Evolutionary conservation across 1,284 basidiomycete genomes (phyloP), one percentile per base, ranked within the genome.

Genomic region (Ustilago sp.): DNA sequence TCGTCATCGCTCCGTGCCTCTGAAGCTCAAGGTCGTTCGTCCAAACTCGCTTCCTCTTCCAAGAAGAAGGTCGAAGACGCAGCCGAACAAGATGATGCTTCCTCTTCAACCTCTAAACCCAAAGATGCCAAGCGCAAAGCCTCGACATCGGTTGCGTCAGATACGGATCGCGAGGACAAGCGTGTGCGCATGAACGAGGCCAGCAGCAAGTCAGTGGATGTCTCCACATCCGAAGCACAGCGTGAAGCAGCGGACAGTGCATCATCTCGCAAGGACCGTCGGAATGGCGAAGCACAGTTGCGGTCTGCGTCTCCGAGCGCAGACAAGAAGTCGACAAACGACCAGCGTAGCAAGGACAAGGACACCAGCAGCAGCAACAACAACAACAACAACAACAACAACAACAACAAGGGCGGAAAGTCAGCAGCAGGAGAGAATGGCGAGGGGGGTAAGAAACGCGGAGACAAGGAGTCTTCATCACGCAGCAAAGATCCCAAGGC

Each of bases 361-460:
- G 71, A 69, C 23, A 11, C 39, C 8, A 60, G 45, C 60, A 69
- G 62, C 58, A 74, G 69, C 35, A 69, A 56, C 60, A 74, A 63
- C 32, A 23, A 23, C 23, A 69, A 59, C 35, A 69, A 56, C 60
- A 74, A 63, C 32, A 23, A 23, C 23, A 69, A 59, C 60, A 74
- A 63, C 32, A 78, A 80, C 66, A 80, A 79, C 68, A 79, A 79
- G 56, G 71, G 65, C 11, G 68, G 68, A 59, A 77, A 77, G 67
- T 74, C 64, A 9, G 34, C 68, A 32, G 71, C 68, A 3, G 60
- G 63, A 9, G 75, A 74, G 43, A 74, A 70, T 23, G 75, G 71
- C 36, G 75, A 73, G 32, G 68, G 61, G 28, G 54, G 47, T 59
- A 77, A 77, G 59, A 77, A 77, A 62, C 67, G 71, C 4, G 39